phyloP scores from a whole-genome alignment of 2,329 filamentous ascomycete species.

The Pestalotiopsis sp. region DNA sequence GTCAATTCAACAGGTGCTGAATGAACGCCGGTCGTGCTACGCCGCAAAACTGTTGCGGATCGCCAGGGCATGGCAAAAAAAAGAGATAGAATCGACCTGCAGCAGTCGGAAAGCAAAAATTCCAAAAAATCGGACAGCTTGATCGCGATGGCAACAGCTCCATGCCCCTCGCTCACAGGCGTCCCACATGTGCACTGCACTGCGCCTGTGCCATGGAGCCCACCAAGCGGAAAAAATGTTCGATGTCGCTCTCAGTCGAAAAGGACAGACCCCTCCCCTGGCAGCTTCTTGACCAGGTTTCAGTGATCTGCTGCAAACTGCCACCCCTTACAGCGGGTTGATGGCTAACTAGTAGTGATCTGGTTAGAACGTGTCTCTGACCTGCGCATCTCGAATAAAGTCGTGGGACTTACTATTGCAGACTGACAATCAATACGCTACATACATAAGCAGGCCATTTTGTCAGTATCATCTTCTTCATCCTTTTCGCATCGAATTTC shows the following conservation, averaged over 20 bases:
- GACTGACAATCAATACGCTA: background rate
- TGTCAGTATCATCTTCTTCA: background rate
- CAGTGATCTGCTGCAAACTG: constrained; percentile 4
- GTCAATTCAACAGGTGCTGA: background rate
- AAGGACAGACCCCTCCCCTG: background rate
- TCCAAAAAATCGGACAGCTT: background rate
- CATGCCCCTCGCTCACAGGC: background rate
- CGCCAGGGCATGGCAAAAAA: background rate
- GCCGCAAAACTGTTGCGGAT: background rate
- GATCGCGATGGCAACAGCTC: background rate
- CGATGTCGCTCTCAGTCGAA: background rate
- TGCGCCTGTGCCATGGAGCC: background rate
- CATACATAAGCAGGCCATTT: background rate
- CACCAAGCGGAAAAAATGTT: background rate
- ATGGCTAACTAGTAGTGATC: background rate
- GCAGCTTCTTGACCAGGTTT: background rate
- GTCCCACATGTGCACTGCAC: background rate
- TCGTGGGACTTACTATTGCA: background rate
- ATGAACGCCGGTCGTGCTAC: background rate
- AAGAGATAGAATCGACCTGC: background rate
- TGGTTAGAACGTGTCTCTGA: constrained; percentile 4
- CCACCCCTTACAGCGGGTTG: constrained; percentile 5
- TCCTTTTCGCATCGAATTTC: background rate
- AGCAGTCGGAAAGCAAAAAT: background rate
- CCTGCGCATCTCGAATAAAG: background rate